A percentile compares a stretch with the other conserved stretches of the same genome.
Conservation (phyloP, 169 alveolate genomes). For the Plasmodium falciparum region DNA sequence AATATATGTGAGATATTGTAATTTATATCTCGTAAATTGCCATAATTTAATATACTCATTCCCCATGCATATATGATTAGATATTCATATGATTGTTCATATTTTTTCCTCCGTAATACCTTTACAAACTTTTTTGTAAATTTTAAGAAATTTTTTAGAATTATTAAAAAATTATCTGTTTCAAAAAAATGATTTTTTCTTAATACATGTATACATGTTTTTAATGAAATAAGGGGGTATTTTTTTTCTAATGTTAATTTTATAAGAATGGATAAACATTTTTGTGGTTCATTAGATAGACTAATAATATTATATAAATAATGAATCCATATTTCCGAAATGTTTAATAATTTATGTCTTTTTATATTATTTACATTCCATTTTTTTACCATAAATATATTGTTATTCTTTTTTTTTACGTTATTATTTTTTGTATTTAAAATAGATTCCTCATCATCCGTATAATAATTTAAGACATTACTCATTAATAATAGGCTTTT, state of each 20-base stretch:
- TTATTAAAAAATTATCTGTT: constrained; percentile 21
- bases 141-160: constrained; percentile 52
- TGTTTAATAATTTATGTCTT: constrained; percentile 52
- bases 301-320: constrained; percentile 29
- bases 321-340: constrained; percentile 34
- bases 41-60: constrained; percentile 37
- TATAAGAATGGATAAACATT: constrained; percentile 33
- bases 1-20: constrained; percentile 36
- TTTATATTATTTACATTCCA: neutral
- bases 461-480: constrained; percentile 27
- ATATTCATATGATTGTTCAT: constrained; percentile 13
- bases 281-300: constrained; percentile 61
- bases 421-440: neutral
- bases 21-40: constrained; percentile 45
- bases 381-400: no score
- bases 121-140: constrained; percentile 28
- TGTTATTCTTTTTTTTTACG: constrained; percentile 2
- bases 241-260: constrained; percentile 48
- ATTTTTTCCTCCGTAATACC: constrained; percentile 8
- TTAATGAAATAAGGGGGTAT: constrained; percentile 14
- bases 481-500: constrained; percentile 26
- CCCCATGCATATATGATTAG: constrained; percentile 66
- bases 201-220: constrained; percentile 22
- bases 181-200: constrained; percentile 20
- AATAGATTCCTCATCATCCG: neutral